These are phyloP conservation scores for Geosmithia flava DNA, from an alignment of 2,329 filamentous ascomycete species.

Conservation along the genomic window DNA sequence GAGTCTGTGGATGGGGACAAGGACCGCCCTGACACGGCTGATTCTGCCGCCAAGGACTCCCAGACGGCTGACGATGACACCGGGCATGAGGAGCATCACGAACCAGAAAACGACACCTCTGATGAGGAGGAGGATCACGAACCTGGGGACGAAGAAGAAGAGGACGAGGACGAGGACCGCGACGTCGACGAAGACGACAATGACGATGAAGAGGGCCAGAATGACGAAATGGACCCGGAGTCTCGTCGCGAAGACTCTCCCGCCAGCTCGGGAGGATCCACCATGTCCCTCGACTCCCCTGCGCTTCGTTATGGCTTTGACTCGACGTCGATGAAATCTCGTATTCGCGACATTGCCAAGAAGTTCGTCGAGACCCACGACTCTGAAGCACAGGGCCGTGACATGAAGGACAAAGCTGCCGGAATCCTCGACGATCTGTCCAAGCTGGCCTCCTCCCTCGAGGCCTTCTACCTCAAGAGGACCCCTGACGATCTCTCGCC, in stretches of 20 bases:
- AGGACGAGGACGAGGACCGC: slow-evolving; percentile 8
- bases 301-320: slow-evolving; percentile 30
- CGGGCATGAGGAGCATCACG: background rate
- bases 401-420: slow-evolving; percentile 66
- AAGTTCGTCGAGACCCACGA: slow-evolving; percentile 79
- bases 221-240: slow-evolving; percentile 36
- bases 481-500: slow-evolving; percentile 30
- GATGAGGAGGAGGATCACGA: slow-evolving; percentile 11
- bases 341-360: slow-evolving; percentile 66
- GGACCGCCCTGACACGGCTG: slow-evolving; percentile 7
- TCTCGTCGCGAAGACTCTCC: slow-evolving; percentile 37
- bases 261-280: slow-evolving; percentile 52
- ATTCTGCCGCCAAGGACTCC: slow-evolving; percentile 12
- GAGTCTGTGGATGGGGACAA: slow-evolving; percentile 7
- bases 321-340: slow-evolving; percentile 42
- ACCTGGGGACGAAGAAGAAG: slow-evolving; percentile 3
- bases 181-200: slow-evolving; percentile 25
- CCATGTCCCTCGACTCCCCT: slow-evolving; percentile 48
- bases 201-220: slow-evolving; percentile 37
- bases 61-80: background rate
- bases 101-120: slow-evolving; percentile 4
- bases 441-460: slow-evolving; percentile 58
- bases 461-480: slow-evolving; percentile 52
- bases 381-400: slow-evolving; percentile 55
- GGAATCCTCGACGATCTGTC: slow-evolving; percentile 65